These are phyloP conservation scores for Neurospora tetrasperma DNA, from an alignment of 495 filamentous ascomycete species.

Conservation along the genomic window DNA sequence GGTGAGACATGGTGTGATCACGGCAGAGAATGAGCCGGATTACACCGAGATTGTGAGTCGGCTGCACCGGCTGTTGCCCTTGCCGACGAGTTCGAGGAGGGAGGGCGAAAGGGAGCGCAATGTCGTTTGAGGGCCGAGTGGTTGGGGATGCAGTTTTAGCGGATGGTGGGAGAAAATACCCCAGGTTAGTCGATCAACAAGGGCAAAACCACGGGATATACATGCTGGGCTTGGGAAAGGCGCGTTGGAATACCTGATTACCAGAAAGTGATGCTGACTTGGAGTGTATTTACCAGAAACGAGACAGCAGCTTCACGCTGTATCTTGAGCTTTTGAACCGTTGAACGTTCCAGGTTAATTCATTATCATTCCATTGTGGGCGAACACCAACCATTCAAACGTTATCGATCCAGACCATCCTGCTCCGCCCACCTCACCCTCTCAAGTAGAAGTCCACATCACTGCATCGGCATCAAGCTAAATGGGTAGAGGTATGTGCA, in stretches of 20 bases:
- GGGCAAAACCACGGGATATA: neutral
- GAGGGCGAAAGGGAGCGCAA: neutral
- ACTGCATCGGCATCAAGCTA: neutral
- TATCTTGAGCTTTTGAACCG: neutral
- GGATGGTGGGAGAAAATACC: neutral
- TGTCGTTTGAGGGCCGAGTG: neutral
- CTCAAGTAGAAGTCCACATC: neutral
- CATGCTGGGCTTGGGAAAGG: neutral
- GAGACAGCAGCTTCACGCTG: neutral
- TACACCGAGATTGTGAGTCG: slow-evolving; percentile 39
- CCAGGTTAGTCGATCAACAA: neutral
- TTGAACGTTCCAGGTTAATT: neutral
- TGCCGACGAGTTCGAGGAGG: slow-evolving; percentile 10
- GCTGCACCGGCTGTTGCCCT: slow-evolving; percentile 37
- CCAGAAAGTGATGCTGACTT: no score
- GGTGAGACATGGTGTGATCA: slow-evolving; percentile 44
- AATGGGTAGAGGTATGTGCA: neutral
- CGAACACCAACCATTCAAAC: neutral
- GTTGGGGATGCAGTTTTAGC: neutral
- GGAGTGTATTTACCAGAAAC: neutral
- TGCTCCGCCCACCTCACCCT: neutral
- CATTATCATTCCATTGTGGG: neutral
- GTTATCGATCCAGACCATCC: neutral
- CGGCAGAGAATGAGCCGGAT: slow-evolving; percentile 36
- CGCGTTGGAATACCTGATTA: neutral